Base-by-base conservation (phyloP, 2,329 filamentous ascomycete species). In the Chaetomiaceae sp. region DNA sequence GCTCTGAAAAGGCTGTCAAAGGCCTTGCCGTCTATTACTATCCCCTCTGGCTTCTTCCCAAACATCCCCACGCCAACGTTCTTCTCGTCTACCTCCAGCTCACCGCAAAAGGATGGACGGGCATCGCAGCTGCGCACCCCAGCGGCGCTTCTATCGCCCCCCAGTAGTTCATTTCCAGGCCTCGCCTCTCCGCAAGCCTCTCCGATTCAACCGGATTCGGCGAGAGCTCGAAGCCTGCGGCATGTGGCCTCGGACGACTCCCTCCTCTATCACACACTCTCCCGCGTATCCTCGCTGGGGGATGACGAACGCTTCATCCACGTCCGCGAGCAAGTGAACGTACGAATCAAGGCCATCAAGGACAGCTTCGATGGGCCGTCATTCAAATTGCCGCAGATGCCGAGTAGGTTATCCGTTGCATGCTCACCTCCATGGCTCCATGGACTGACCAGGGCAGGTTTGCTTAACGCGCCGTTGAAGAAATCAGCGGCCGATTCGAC, bases 331-430 rank as follows among this genome's bases (percentile, higher is more conserved):
- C 89, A 94, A 73, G 86, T 92, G 60, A 97, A 96, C 64, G 90
- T 87, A 61, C 81, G 92, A 37, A 78, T 94, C 65, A 95, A 95
- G 71, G 92, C 92, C 4, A 88, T 97, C 66, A 87, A 85, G 65
- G 91, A 96, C 66, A 95, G 87, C 65, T 82, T 90, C 65, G 90
- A 96, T 62, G 73, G 79, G 36, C 88, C 90, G 2, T 89, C 84
- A 50, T 86, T 91, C 69, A 89, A 84, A 64, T 77, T 90, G 65
- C 81, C 81, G 1, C 78, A 78, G 56, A 69, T 87, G 33, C 79
- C 84, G 1, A 72, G 65, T 64, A 64, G 48, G 67, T 55, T 41
- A 4, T 23, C 42, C 43, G 16, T 29, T 21, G 29, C 7, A 9
- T 34, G 25, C 33, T 30, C 30, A 20, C 23, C 29, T 23, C 11